Conservation (phyloP, 345 rosid genomes). For the Moricandia moricandioides region DNA sequence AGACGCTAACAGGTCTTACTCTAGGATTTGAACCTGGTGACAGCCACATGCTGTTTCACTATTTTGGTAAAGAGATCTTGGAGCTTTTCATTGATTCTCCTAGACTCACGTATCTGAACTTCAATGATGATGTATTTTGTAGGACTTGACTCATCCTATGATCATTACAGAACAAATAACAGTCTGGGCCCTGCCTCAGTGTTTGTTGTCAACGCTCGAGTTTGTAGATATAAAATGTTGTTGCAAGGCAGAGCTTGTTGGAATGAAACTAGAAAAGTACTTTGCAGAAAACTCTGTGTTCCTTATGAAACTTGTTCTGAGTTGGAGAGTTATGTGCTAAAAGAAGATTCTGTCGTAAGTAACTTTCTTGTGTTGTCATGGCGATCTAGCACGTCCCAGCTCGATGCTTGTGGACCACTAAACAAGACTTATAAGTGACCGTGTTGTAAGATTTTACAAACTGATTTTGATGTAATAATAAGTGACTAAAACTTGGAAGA, state of each 20-base stretch:
- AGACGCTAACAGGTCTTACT: constrained; percentile 1
- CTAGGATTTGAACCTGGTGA: background rate
- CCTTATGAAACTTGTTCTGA: background rate
- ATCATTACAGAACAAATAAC: background rate
- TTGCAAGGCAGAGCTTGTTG: background rate
- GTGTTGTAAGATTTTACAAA: background rate
- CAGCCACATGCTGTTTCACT: background rate
- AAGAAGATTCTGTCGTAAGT: background rate
- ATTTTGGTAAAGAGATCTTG: background rate
- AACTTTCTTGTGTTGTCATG: background rate
- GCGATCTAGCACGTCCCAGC: too few relatives aligned
- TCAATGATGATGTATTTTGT: background rate
- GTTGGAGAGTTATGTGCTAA: background rate
- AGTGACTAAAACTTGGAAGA: too few relatives aligned
- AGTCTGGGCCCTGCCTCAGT: background rate
- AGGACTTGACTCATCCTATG: background rate
- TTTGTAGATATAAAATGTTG: background rate
- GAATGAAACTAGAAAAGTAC: background rate
- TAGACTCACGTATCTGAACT: background rate
- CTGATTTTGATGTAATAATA: too few relatives aligned
- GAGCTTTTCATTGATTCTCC: background rate
- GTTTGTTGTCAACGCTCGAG: background rate
- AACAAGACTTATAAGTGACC: too few relatives aligned
- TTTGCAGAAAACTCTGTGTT: background rate
- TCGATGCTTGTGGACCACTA: background rate